A percentile compares a stretch with the other conserved stretches of the same genome.
phyloP scores from a whole-genome alignment of 352 stramenopile species.

The Globisporangium alternatum region DNA sequence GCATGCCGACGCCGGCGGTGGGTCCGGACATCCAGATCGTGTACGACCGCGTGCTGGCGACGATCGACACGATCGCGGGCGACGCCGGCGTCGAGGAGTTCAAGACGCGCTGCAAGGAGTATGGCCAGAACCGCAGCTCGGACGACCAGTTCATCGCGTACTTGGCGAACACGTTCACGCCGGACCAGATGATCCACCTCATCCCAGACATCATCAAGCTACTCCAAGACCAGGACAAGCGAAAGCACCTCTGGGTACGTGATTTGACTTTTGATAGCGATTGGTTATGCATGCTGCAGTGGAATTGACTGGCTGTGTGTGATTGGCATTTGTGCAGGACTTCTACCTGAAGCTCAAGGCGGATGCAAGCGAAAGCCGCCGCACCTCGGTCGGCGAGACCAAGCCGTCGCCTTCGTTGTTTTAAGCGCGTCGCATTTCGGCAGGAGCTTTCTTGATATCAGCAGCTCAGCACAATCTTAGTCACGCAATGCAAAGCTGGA shows the following conservation, averaged over 20 bases:
- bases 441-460: not conserved
- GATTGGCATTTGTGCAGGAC: constrained; percentile 31
- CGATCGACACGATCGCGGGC: constrained; percentile 64
- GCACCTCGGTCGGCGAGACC: constrained; percentile 21
- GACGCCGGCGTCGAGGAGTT: constrained; percentile 70
- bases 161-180: constrained; percentile 65
- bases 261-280: not conserved
- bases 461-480: not conserved
- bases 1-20: constrained; percentile 66
- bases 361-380: constrained; percentile 27
- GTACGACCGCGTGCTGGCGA: constrained; percentile 78
- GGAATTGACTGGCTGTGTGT: not conserved
- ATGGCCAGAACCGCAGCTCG: constrained; percentile 76
- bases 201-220: constrained; percentile 84
- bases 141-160: constrained; percentile 72
- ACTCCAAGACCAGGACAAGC: constrained; percentile 78
- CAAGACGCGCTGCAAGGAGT: constrained; percentile 85
- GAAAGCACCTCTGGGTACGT: constrained; percentile 82
- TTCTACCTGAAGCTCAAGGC: constrained; percentile 76
- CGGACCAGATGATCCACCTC: constrained; percentile 66
- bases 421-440: constrained; percentile 26
- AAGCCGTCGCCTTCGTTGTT: constrained; percentile 64
- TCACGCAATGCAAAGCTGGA: not conserved
- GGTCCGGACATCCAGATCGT: constrained; percentile 79
- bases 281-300: not conserved